Evolutionary conservation across 192 early-diverging fungal species (phyloP).

Genomic region (Coemansia sp.): DNA sequence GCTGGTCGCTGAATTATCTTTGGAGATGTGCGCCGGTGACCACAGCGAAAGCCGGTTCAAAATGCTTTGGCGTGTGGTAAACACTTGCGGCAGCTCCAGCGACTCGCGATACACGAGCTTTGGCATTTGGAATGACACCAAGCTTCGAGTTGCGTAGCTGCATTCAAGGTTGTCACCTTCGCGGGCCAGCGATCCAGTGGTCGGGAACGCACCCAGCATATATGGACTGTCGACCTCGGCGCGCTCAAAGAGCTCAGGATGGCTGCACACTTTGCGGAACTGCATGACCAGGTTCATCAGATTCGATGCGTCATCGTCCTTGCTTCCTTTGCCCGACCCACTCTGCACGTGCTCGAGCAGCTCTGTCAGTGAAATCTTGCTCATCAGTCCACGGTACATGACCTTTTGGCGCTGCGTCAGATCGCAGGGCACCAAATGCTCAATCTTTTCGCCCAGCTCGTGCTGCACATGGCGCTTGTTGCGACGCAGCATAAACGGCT

Average conservation of each 20-base stretch:
- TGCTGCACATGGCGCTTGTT: conserved; percentile 96
- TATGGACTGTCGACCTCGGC: conserved; percentile 94
- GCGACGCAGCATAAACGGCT: conserved; percentile 81
- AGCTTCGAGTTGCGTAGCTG: conserved; percentile 68
- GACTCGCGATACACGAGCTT: conserved; percentile 66
- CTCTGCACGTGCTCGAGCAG: conserved; percentile 68
- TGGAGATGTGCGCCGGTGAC: conserved; percentile 24
- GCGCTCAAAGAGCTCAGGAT: conserved; percentile 85
- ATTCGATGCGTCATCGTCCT: conserved; percentile 83
- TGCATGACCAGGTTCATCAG: conserved; percentile 97
- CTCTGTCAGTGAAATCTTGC: conserved; percentile 91
- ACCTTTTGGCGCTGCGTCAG: conserved; percentile 93
- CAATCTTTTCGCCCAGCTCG: conserved; percentile 89
- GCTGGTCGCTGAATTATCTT: conserved; percentile 9
- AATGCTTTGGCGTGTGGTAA: conserved; percentile 16
- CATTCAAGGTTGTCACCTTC: conserved; percentile 81
- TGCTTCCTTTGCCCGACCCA: conserved; percentile 81
- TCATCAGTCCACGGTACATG: conserved; percentile 83
- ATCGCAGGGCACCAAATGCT: conserved; percentile 75
- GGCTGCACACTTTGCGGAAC: conserved; percentile 87
- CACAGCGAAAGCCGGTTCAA: conserved; percentile 33
- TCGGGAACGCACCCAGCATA: conserved; percentile 70
- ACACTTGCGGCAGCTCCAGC: conserved; percentile 27
- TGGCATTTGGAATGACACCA: conserved; percentile 66
- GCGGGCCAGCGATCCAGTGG: conserved; percentile 89